Evolutionary conservation across 768 basidiomycete genomes (phyloP), one percentile per base, ranked within the genome.

Genomic region (Podaxis sp.): DNA sequence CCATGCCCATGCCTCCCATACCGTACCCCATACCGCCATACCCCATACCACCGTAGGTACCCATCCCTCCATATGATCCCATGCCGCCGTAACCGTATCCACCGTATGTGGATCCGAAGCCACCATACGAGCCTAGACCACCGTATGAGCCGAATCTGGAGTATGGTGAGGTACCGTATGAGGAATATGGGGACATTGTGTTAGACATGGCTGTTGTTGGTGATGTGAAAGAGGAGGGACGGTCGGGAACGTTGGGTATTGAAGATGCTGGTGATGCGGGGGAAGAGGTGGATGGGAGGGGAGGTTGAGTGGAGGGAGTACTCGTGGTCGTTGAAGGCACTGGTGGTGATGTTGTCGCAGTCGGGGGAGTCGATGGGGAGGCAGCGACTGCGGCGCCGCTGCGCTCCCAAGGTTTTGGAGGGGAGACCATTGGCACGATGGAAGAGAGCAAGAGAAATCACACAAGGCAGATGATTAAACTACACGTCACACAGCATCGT

Each of bases 401-500:
- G 56, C 86, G 82, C 72, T 95, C 93, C 93, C 92, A 95, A 65
- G 92, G 93, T 71, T 93, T 94, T 70, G 91, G 92, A 51, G 92
- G 92, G 21, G 91, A 91, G 38, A 82, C 85, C 91, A 93, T 92
- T 44, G 71, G 65, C 13, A 27, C 25, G 27, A 47, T 46, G 42
- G 23, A 60, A 36, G 25, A 37, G 40, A 38, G 55, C 1, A 46
- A 37, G n/a, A 44, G 55, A 50, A 35, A 55, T 35, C 55, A 0
- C 18, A 21, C 36, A 21, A 50, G 44, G 57, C 23, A 59, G 57
- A 35, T 54, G 52, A 54, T 38, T 37, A 54, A 37, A 21, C 23
- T 18, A 38, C 28, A 37, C 11, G 4, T 23, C 27, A 25, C 27
- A 37, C 5, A 37, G 0, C 6, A 18, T 3, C 21, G 42, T 44